Conservation (phyloP, 768 basidiomycete genomes). For the Lentinula sp. region DNA sequence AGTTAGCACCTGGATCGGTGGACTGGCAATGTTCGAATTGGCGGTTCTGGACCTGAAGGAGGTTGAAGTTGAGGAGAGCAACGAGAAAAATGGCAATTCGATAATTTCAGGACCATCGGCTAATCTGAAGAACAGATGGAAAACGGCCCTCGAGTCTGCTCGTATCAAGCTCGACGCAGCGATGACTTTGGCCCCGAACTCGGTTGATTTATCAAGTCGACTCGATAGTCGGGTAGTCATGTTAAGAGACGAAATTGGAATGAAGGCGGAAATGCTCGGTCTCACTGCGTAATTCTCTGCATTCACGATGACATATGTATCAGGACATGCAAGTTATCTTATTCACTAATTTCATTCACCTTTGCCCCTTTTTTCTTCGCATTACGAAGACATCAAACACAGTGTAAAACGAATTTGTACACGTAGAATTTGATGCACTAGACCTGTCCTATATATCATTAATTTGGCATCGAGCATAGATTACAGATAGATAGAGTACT, state of each 20-base stretch:
- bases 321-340: neutral
- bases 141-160: conserved; percentile 38
- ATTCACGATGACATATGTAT: too few species aligned
- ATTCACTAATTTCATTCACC: neutral
- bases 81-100: conserved; percentile 9
- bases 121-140: conserved; percentile 39
- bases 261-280: conserved; percentile 46
- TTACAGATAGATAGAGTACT: too few species aligned
- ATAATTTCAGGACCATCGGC: neutral
- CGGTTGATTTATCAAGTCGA: conserved; percentile 59
- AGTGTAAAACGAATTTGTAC: too few species aligned
- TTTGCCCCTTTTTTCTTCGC: too few species aligned
- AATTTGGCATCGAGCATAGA: too few species aligned
- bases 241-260: conserved; percentile 63
- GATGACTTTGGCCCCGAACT: conserved; percentile 40
- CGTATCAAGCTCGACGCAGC: conserved; percentile 47
- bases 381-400: too few species aligned
- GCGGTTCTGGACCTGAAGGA: conserved; percentile 68
- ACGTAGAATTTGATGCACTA: too few species aligned
- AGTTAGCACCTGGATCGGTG: conserved; percentile 63
- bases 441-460: too few species aligned
- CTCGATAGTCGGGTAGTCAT: conserved; percentile 66
- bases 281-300: neutral
- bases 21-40: conserved; percentile 63
- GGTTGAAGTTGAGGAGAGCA: conserved; percentile 27